A percentile compares a stretch with the other conserved stretches of the same genome.
These are phyloP conservation scores for Coemansia linderi DNA, from an alignment of 371 early-diverging fungal genomes.

Conservation along the genomic window DNA sequence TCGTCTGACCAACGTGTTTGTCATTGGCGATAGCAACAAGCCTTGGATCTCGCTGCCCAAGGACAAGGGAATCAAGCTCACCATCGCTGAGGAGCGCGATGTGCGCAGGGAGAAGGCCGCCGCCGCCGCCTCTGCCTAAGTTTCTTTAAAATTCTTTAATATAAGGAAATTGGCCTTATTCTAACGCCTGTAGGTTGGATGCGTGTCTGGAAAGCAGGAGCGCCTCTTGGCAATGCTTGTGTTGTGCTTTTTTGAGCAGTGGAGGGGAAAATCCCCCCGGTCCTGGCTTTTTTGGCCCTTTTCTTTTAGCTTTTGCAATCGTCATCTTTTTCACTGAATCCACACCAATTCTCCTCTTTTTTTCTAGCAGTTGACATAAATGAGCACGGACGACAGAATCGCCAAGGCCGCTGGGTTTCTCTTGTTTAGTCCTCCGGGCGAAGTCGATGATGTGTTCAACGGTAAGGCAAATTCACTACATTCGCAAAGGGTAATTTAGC, in stretches of 20 bases:
- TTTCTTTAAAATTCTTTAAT: neutral
- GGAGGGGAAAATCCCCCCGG: neutral
- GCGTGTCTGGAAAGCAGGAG: too few relatives aligned
- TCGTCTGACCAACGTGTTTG: conserved; percentile 89
- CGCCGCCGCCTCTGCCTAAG: conserved; percentile 51
- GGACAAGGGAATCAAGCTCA: conserved; percentile 97
- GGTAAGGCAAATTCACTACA: conserved; percentile 59
- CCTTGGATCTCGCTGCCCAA: conserved; percentile 93
- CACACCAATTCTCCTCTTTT: neutral
- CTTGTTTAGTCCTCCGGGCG: conserved; percentile 90
- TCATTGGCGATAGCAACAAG: conserved; percentile 83
- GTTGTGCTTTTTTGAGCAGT: too few relatives aligned
- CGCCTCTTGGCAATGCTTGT: too few relatives aligned
- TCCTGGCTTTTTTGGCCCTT: neutral
- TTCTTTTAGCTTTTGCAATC: neutral
- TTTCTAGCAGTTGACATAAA: conserved; percentile 10
- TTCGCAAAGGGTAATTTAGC: neutral
- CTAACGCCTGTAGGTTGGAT: too few relatives aligned
- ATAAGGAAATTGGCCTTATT: too few relatives aligned
- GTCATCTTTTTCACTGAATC: neutral
- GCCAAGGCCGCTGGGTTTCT: conserved; percentile 82
- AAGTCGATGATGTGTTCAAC: conserved; percentile 93
- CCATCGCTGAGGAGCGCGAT: conserved; percentile 98
- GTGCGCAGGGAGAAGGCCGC: conserved; percentile 64
- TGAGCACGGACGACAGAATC: conserved; percentile 64